Conservation (phyloP, 306 rosid species). For the Mimosa pudica region DNA sequence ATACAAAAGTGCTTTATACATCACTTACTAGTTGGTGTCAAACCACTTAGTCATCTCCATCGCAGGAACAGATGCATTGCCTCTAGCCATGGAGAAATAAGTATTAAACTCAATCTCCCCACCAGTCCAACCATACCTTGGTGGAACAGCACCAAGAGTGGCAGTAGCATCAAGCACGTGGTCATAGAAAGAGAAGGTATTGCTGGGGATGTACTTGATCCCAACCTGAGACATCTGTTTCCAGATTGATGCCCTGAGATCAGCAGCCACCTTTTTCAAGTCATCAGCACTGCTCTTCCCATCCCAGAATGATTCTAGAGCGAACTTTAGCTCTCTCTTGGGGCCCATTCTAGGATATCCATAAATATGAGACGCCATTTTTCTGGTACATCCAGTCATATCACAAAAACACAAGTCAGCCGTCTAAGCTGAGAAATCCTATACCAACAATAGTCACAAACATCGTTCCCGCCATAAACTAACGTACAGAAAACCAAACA, state of each 20-base stretch:
- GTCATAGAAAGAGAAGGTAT: slow-evolving; percentile 81
- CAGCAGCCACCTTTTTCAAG: slow-evolving; percentile 75
- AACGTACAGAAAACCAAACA: neutral
- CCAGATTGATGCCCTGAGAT: slow-evolving; percentile 86
- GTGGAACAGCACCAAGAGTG: slow-evolving; percentile 83
- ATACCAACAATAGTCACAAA: neutral
- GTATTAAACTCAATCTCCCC: slow-evolving; percentile 86
- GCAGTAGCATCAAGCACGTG: slow-evolving; percentile 86
- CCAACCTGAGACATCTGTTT: slow-evolving; percentile 78
- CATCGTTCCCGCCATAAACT: neutral
- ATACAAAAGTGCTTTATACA: neutral
- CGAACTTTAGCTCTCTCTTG: slow-evolving; percentile 96
- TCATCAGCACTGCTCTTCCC: slow-evolving; percentile 85
- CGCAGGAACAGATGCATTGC: slow-evolving; percentile 89
- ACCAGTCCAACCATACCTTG: slow-evolving; percentile 79
- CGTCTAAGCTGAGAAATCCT: neutral
- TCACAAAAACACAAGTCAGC: slow-evolving; percentile 26
- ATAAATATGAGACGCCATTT: slow-evolving; percentile 87
- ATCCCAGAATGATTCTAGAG: slow-evolving; percentile 92
- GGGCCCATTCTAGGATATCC: slow-evolving; percentile 98
- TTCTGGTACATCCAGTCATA: slow-evolving; percentile 43
- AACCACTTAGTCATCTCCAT: slow-evolving; percentile 99
- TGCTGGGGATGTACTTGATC: slow-evolving; percentile 92
- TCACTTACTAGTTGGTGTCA: slow-evolving; percentile 93
- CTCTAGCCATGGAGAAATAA: slow-evolving; percentile 95